phyloP scores from a whole-genome alignment of 192 early-diverging fungal genomes.

The Martensiomyces pterosporus region DNA sequence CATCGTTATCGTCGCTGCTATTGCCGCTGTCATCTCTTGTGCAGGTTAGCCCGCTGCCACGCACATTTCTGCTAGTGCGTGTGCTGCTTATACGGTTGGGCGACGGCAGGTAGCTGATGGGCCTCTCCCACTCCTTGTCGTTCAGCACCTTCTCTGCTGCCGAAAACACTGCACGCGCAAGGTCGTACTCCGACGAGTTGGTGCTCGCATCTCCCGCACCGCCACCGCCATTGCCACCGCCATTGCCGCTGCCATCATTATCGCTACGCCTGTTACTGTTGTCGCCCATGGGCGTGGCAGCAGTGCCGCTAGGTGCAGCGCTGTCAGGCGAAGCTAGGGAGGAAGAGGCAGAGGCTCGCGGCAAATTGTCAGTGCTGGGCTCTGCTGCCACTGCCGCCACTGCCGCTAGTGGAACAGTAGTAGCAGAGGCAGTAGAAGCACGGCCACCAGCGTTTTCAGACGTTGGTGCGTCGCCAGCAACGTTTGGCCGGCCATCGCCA shows the following conservation, averaged over 20 bases:
- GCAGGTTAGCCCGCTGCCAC: neutral
- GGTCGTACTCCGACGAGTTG: constrained; percentile 22
- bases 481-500: neutral
- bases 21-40: constrained; percentile 1
- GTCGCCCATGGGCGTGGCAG: neutral
- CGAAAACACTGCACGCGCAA: constrained; percentile 37
- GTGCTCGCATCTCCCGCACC: neutral
- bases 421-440: too few relatives aligned
- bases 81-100: too few relatives aligned
- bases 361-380: neutral
- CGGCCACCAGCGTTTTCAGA: too few relatives aligned
- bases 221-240: neutral
- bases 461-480: neutral
- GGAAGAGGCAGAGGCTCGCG: too few relatives aligned
- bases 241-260: neutral
- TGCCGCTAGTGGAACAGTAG: too few relatives aligned
- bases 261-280: neutral
- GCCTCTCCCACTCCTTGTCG: constrained; percentile 47
- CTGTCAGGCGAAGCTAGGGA: neutral
- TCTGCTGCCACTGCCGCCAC: neutral
- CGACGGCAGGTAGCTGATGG: constrained; percentile 34
- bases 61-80: constrained; percentile 12
- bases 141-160: constrained; percentile 43
- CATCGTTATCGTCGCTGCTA: constrained; percentile 4
- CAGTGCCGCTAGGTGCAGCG: neutral